Evolutionary conservation across 148 eudicot species (phyloP).

Genomic region (Chenopodium quinoa): DNA sequence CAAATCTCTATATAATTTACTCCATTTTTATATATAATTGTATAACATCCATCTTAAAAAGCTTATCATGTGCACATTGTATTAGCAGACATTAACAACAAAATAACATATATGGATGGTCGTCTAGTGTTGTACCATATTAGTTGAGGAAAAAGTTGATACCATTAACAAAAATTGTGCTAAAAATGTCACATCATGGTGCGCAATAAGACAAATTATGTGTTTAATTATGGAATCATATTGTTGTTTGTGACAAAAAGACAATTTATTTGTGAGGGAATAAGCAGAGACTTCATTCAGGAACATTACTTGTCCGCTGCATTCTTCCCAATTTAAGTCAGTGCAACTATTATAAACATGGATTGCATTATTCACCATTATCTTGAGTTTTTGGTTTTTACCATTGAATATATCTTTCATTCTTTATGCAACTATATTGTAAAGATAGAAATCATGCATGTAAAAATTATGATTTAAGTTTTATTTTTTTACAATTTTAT

Average conservation of each 20-base stretch:
- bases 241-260: not conserved
- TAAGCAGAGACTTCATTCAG: constrained; percentile 7
- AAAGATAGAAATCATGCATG: too few relatives aligned
- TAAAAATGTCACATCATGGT: constrained; percentile 6
- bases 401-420: not conserved
- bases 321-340: constrained; percentile 16
- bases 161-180: constrained; percentile 4
- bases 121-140: not conserved
- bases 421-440: too few relatives aligned
- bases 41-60: not conserved
- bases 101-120: not conserved
- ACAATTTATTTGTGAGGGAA: constrained; percentile 1
- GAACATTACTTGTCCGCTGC: not conserved
- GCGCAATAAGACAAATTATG: not conserved
- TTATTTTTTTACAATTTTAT: too few relatives aligned
- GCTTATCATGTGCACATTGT: not conserved
- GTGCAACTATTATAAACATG: not conserved
- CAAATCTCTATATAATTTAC: too few relatives aligned
- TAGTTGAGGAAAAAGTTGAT: constrained; percentile 1
- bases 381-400: too few relatives aligned
- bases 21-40: not conserved
- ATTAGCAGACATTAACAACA: not conserved
- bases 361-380: not conserved
- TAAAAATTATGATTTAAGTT: too few relatives aligned
- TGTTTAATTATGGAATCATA: not conserved